Base-by-base conservation (phyloP, 176 grass and related monocot species). In the Aegilops speltoides region DNA sequence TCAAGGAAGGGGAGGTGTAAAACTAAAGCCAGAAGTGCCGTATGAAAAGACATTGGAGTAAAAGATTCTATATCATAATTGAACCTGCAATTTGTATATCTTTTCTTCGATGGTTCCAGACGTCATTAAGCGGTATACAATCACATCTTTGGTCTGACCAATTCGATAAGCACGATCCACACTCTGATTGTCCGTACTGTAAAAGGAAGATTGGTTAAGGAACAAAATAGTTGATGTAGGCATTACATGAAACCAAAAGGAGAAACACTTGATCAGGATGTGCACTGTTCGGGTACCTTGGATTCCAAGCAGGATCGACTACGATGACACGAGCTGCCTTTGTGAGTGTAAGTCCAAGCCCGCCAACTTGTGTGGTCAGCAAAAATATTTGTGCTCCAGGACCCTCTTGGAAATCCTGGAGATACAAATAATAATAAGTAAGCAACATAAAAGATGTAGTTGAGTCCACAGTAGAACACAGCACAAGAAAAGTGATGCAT, bases 301-400 rank as follows among this genome's bases (percentile, higher is more conserved):
- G 97, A 84, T 98, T 98, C 94, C 97, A 98, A 85, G 97, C 97
- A 77, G 97, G 97, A 88, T 98, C 97, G 75, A 94, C 94, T 22
- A 98, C 94, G 70, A 98, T 98, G 63, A 98, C 97, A 70, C 93
- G 97, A 87, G 90, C 85, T 25, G 97, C 97, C 80, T 88, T 96
- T 29, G 97, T 98, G 37, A 98, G 94, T 57, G 97, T 98, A 70
- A 98, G 94, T 83, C 97, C 97, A 91, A 98, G 92, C 43, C 94
- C 97, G 48, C 97, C 97, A 89, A 98, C 97, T 94, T 94, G 94
- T 70, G 97, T 94, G 70, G 97, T 96, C 73, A 98, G 86, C 34
- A 98, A 83, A 92, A 98, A 98, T 63, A 98, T 96, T 63, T 83
- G 90, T 88, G 97, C 97, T 64, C 88, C 85, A 62, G 52, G 46